phyloP scores from a whole-genome alignment of 2,329 filamentous ascomycete genomes.

The Botrytis tulipae region DNA sequence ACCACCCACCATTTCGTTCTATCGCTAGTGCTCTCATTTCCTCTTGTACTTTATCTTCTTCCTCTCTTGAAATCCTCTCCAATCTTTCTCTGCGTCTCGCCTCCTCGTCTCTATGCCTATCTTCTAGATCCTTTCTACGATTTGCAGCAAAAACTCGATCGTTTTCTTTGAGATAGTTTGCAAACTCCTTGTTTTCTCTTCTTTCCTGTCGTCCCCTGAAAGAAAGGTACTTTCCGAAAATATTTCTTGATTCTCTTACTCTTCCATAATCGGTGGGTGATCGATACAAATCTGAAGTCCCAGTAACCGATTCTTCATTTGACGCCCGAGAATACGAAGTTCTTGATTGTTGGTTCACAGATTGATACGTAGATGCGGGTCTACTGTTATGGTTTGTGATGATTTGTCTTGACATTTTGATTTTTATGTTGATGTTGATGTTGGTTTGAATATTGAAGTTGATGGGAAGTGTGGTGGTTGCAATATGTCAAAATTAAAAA shows the following conservation, averaged over 20 bases:
- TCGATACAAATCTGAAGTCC: not conserved
- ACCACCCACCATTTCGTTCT: not conserved
- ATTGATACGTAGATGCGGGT: not conserved
- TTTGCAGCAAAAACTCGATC: not conserved
- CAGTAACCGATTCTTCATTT: not conserved
- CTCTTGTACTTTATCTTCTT: not conserved
- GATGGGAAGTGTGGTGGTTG: not conserved
- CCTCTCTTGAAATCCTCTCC: not conserved
- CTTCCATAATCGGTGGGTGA: not conserved
- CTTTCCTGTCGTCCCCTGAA: not conserved
- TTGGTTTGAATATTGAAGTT: not conserved
- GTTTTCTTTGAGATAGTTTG: accelerated
- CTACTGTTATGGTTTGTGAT: not conserved
- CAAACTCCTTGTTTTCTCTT: not conserved
- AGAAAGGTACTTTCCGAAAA: not conserved
- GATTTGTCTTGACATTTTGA: not conserved
- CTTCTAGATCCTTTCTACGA: not conserved
- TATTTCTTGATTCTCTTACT: not conserved
- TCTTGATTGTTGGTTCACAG: not conserved
- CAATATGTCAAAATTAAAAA: not conserved
- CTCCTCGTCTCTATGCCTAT: not conserved
- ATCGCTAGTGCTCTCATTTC: not conserved
- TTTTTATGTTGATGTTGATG: not conserved
- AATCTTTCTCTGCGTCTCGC: not conserved
- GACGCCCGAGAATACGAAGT: not conserved